These are phyloP conservation scores for Fusarium sambucinum DNA, from an alignment of 2,329 filamentous ascomycete species.

Conservation along the genomic window DNA sequence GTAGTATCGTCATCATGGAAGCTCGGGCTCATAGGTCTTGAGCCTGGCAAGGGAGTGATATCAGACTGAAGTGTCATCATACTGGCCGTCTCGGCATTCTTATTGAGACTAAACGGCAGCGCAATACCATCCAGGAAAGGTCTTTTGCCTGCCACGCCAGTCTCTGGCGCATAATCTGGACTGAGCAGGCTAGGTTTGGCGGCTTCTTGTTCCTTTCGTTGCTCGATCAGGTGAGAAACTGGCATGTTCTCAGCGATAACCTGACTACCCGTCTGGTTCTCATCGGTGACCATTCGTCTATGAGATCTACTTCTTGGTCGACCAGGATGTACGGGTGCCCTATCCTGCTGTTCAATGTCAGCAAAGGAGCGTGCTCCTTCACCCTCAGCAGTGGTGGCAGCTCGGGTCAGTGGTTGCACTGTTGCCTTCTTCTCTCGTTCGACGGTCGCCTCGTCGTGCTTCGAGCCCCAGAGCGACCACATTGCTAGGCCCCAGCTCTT, in stretches of 20 bases:
- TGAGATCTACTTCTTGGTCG: conserved; percentile 57
- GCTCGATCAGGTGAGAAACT: conserved; percentile 59
- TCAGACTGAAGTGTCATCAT: conserved; percentile 73
- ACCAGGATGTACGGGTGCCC: conserved; percentile 39
- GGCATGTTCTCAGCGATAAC: conserved; percentile 56
- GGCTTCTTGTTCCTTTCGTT: conserved; percentile 56
- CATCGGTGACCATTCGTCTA: conserved; percentile 62
- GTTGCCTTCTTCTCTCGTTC: conserved; percentile 67
- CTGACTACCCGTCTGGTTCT: conserved; percentile 59
- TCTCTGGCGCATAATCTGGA: conserved; percentile 58
- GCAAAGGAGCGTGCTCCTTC: conserved; percentile 57
- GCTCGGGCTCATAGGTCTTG: conserved; percentile 52
- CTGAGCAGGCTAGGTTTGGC: conserved; percentile 59
- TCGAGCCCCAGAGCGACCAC: conserved; percentile 90
- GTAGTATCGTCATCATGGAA: conserved; percentile 25
- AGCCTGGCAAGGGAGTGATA: conserved; percentile 47
- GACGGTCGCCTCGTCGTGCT: conserved; percentile 84
- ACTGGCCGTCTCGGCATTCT: conserved; percentile 74
- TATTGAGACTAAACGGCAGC: conserved; percentile 77
- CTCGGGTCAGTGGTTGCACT: conserved; percentile 49
- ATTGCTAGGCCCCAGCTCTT: conserved; percentile 82
- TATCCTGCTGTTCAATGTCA: conserved; percentile 57
- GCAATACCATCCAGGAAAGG: conserved; percentile 77
- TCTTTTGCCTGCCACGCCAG: conserved; percentile 69
- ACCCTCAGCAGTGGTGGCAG: conserved; percentile 57